Evolutionary conservation across 495 filamentous ascomycete genomes (phyloP).

Genomic region (Beverwykella pulmonaria): DNA sequence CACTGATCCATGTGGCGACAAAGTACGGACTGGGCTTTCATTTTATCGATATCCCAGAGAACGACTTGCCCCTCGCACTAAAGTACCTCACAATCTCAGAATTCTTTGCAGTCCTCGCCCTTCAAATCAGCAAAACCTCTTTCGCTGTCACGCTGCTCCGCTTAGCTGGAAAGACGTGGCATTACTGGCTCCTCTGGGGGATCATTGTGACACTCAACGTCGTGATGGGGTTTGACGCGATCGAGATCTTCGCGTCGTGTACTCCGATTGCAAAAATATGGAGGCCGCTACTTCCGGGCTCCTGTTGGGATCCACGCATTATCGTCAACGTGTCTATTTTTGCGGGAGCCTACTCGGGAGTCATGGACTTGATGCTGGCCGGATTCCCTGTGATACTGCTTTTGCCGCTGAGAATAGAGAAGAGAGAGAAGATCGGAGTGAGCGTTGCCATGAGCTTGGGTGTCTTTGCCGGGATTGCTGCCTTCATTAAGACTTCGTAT

Average conservation of each 20-base stretch:
- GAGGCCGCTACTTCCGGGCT: background rate
- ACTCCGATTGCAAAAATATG: background rate
- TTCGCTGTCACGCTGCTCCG: constrained; percentile 13
- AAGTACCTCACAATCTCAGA: background rate
- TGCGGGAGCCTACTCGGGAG: constrained; percentile 46
- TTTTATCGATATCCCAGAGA: background rate
- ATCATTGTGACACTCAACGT: constrained; percentile 4
- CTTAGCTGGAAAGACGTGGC: background rate
- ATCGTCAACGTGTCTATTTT: background rate
- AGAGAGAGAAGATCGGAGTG: constrained; percentile 49
- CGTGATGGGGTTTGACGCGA: background rate
- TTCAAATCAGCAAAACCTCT: constrained; percentile 12
- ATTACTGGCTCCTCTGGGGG: background rate
- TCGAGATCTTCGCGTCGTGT: background rate
- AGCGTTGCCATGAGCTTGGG: constrained; percentile 51
- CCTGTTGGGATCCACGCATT: background rate
- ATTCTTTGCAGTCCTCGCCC: background rate
- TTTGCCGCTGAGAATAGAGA: constrained; percentile 47
- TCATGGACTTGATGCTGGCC: constrained; percentile 52
- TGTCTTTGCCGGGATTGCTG: constrained; percentile 38
- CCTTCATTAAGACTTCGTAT: constrained; percentile 17
- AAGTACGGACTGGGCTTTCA: background rate
- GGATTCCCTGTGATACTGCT: constrained; percentile 52
- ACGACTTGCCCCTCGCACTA: background rate
- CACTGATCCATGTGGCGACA: background rate